phyloP scores from a whole-genome alignment of 2,329 filamentous ascomycete species.

The Nigrospora oryzae region DNA sequence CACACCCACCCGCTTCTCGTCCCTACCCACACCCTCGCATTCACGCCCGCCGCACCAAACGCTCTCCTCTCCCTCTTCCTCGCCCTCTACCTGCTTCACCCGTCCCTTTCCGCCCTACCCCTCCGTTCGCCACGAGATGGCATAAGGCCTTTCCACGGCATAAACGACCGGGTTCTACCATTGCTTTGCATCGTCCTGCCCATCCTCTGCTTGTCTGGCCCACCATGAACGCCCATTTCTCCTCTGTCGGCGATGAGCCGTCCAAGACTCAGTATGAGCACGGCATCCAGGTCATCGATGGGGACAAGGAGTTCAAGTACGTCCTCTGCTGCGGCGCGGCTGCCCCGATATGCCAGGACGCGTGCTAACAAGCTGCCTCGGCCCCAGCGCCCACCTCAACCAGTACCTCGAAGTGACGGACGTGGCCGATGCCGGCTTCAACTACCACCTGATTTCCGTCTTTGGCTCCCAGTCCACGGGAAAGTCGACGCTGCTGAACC shows the following conservation, averaged over 20 bases:
- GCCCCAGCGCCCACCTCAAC: constrained; percentile 60
- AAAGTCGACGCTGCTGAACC: constrained; percentile 93
- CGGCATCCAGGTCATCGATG: constrained; percentile 95
- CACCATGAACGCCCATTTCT: constrained; percentile 73
- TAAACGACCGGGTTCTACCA: not conserved
- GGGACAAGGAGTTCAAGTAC: constrained; percentile 95
- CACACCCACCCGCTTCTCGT: no score
- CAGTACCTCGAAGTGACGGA: constrained; percentile 74
- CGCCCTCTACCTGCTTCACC: no score
- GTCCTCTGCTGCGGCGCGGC: constrained; percentile 18
- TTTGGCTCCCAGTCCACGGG: constrained; percentile 98
- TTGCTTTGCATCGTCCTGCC: not conserved
- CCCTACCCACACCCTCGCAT: no score
- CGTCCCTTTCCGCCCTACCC: no score
- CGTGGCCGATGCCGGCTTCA: constrained; percentile 86
- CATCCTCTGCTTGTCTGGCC: constrained; percentile 3
- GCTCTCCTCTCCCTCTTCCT: no score
- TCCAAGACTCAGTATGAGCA: constrained; percentile 68
- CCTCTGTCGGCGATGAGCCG: constrained; percentile 59
- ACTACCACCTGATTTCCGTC: constrained; percentile 98
- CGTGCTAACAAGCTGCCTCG: constrained; percentile 3
- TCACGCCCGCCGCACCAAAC: no score
- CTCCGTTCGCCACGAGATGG: not conserved
- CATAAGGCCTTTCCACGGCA: constrained; percentile 1
- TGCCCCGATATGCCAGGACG: no score